phyloP scores from a whole-genome alignment of 169 alveolate species.

The Babesia ovata region DNA sequence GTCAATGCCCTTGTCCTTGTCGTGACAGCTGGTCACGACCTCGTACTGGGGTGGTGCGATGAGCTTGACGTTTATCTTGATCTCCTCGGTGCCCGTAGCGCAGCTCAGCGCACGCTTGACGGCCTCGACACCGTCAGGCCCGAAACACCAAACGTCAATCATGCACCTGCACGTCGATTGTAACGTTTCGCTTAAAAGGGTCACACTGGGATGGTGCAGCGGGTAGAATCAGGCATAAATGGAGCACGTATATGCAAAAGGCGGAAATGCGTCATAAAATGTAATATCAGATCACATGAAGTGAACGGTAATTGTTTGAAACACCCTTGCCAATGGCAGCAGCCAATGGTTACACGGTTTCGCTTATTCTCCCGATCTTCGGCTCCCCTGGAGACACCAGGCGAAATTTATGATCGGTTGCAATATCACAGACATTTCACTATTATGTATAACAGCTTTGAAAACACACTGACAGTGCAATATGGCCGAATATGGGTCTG shows the following conservation, averaged over 20 bases:
- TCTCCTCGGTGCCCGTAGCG: slow-evolving; percentile 70
- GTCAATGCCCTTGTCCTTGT: slow-evolving; percentile 84
- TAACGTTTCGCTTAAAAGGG: too few species aligned
- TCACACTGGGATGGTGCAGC: too few species aligned
- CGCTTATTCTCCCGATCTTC: slow-evolving; percentile 61
- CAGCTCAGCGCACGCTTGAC: slow-evolving; percentile 90
- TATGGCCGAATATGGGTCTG: too few species aligned
- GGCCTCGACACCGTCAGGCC: slow-evolving; percentile 97
- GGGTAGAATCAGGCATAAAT: too few species aligned
- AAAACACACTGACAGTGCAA: too few species aligned
- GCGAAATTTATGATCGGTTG: slow-evolving; percentile 64
- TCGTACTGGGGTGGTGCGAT: slow-evolving; percentile 92
- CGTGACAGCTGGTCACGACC: slow-evolving; percentile 86
- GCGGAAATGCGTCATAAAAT: not conserved
- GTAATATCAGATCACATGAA: not conserved
- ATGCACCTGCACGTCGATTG: slow-evolving; percentile 77
- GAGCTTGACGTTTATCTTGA: slow-evolving; percentile 81
- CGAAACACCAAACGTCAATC: slow-evolving; percentile 93
- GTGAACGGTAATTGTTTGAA: slow-evolving; percentile 30
- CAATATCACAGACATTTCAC: too few species aligned
- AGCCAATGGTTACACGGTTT: slow-evolving; percentile 64
- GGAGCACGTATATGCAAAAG: too few species aligned
- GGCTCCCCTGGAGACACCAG: slow-evolving; percentile 56
- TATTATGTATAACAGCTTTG: too few species aligned
- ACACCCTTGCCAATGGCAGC: slow-evolving; percentile 60